A percentile compares a stretch with the other conserved stretches of the same genome.
Conservation (phyloP, 1,284 basidiomycete genomes). For the Afroboletus lepidellus region DNA sequence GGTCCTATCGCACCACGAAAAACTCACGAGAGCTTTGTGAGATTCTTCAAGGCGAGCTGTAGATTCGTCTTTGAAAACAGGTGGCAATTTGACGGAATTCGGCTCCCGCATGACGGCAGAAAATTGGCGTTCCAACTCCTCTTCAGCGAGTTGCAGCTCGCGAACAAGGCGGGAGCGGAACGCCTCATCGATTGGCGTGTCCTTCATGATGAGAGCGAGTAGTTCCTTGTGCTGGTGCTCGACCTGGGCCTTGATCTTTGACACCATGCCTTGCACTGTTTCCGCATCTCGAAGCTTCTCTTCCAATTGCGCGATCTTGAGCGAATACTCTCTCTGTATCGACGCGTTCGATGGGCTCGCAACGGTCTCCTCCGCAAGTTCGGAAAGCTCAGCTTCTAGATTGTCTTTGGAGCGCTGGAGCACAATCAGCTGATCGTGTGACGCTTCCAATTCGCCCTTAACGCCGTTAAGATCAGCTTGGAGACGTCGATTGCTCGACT, state of each 20-base stretch:
- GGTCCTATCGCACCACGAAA: background rate
- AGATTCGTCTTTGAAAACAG: conserved; percentile 63
- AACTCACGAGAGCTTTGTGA: conserved; percentile 63
- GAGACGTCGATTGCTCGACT: conserved; percentile 56
- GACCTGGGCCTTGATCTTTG: conserved; percentile 60
- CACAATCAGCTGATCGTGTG: conserved; percentile 49
- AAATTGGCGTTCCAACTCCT: conserved; percentile 60
- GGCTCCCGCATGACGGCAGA: conserved; percentile 27
- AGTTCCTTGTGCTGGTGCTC: conserved; percentile 71
- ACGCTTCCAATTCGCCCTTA: conserved; percentile 52
- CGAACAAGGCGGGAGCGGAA: conserved; percentile 67
- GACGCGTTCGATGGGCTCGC: conserved; percentile 50
- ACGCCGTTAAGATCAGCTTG: conserved; percentile 58
- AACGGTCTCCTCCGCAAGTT: conserved; percentile 60
- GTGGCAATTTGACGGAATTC: conserved; percentile 46
- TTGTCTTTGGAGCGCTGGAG: conserved; percentile 65
- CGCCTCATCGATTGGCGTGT: conserved; percentile 55
- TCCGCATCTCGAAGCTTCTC: conserved; percentile 59
- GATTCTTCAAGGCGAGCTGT: conserved; percentile 71
- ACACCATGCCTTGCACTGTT: conserved; percentile 47
- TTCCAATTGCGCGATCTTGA: conserved; percentile 64
- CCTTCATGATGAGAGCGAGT: conserved; percentile 59
- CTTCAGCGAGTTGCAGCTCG: conserved; percentile 66
- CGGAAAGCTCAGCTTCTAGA: conserved; percentile 67
- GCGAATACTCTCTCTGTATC: conserved; percentile 56